Evolutionary conservation across 2,329 filamentous ascomycete species (phyloP), one percentile per base, ranked within the genome.

Genomic region (Epichloe coenophiala): DNA sequence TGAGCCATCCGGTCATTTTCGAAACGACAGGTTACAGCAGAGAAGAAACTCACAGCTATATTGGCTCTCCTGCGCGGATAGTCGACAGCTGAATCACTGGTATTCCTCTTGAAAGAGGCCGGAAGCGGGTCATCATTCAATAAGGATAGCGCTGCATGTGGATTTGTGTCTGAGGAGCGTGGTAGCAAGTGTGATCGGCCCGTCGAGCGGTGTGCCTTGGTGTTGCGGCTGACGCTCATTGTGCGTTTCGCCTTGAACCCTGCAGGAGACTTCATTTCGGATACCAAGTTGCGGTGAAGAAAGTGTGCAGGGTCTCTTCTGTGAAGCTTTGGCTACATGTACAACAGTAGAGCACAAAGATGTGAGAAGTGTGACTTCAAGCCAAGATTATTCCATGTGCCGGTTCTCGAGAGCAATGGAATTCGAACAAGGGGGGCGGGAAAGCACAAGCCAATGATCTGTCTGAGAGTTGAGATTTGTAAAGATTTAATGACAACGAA

Each of bases 61-160:
- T 78, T 83, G 40, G 80, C 80, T 61, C 80, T 72, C 56, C 80
- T 71, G 56, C 80, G 72, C 15, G 80, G 80, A 60, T 83, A 84
- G 62, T 83, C 80, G 45, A 81, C 69, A 17, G 74, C 75, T 37
- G 71, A 74, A 58, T 83, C 79, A 11, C 77, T 80, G 58, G 78
- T 81, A 57, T 79, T 74, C 58, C 79, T 72, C 65, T 83, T 82
- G 33, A 81, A 66, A 39, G 78, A 77, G 55, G 78, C 78, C 27
- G 73, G 69, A 50, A 73, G 70, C 50, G 73, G 72, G 59, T 81
- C 76, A 56, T 80, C 75, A 59, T 59, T 64, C 19, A 60, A 62
- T 58, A 73, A 76, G 58, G 73, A 68, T 53, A 69, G 65, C 38
- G 70, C 72, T 60, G 72, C 73, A 55, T 64, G 60, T 44, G 67